phyloP scores from a whole-genome alignment of 2,329 filamentous ascomycete genomes.

The Coniochaeta sp. region DNA sequence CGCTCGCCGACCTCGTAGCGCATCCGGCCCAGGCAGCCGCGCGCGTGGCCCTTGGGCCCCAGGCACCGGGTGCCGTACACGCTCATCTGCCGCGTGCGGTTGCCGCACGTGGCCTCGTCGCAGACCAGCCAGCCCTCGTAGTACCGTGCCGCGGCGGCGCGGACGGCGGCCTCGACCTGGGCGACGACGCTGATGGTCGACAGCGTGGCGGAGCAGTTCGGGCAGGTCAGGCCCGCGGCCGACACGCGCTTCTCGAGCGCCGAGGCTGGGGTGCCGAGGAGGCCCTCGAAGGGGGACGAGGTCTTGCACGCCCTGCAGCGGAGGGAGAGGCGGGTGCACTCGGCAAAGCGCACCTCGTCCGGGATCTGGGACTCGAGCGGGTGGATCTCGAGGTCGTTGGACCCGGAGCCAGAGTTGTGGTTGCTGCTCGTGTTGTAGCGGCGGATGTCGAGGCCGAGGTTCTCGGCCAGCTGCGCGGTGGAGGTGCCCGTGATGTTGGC shows the following conservation, averaged over 20 bases:
- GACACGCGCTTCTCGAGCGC: constrained; percentile 45
- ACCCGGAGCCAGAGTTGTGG: constrained; percentile 41
- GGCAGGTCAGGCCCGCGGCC: constrained; percentile 68
- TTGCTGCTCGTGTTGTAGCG: constrained; percentile 57
- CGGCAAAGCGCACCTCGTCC: constrained; percentile 80
- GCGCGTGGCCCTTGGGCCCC: constrained; percentile 75
- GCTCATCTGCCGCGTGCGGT: constrained; percentile 82
- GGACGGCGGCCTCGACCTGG: constrained; percentile 80
- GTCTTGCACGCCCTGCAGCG: constrained; percentile 77
- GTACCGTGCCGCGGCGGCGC: constrained; percentile 71
- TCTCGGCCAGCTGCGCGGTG: constrained; percentile 81
- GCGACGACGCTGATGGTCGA: constrained; percentile 69
- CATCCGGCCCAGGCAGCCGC: constrained; percentile 83
- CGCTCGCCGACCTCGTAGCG: constrained; percentile 82
- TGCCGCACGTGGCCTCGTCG: constrained; percentile 80
- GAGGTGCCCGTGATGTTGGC: constrained; percentile 93
- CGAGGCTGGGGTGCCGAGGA: constrained; percentile 41
- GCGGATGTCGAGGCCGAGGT: constrained; percentile 81
- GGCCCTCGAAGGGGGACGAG: constrained; percentile 67
- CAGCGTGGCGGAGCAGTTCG: constrained; percentile 58
- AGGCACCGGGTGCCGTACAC: constrained; percentile 89
- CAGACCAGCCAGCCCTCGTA: constrained; percentile 91
- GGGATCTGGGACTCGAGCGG: constrained; percentile 92
- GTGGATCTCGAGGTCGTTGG: constrained; percentile 66
- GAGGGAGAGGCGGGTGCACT: constrained; percentile 68